Base-by-base conservation (phyloP, 2,329 filamentous ascomycete genomes). In the Plenodomus lindquistii region DNA sequence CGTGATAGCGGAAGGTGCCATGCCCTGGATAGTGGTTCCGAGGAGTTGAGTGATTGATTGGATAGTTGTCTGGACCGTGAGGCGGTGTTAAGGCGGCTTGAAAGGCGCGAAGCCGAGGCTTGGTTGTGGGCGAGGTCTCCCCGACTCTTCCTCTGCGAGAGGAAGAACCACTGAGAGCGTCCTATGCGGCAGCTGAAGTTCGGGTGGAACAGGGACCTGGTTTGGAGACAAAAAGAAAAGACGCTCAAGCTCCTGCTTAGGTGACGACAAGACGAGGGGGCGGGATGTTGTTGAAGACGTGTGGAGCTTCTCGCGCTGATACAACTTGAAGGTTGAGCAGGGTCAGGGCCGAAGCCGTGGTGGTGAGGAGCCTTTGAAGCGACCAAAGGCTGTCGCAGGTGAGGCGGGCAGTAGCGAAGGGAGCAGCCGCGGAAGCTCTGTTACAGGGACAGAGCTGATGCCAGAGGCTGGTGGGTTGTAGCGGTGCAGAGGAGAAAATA, bases 181-280 rank as follows among this genome's bases (percentile, higher is more conserved):
- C 89, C 91, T 97, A 99, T 99, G 93, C 94, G 94, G 94, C 94
- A 97, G 93, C 90, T 96, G 88, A 84, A 80, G 78, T 76, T 78
- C 77, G 77, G 82, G 77, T 75, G 82, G 78, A 73, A 78, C 82
- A 75, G 81, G 82, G 62, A 72, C 73, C 60, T 62, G 63, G 67
- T 70, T 71, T 67, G 70, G 66, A 61, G 73, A 70, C 62, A 67
- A 66, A 57, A 78, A 74, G 62, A 79, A 65, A 65, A 73, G 59
- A 65, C 69, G 67, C 60, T 75, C 70, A 53, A 74, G 64, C 27
- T 74, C 66, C 46, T 63, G 55, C 51, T 60, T 60, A 54, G 70
- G 62, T 42, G 63, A 60, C 66, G 58, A 57, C 55, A 73, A 60
- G 60, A 65, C 66, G 61, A 54, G 75, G 75, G 50, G 75, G 75